Evolutionary conservation across 306 rosid species (phyloP).

Genomic region (Pyrus communis): DNA sequence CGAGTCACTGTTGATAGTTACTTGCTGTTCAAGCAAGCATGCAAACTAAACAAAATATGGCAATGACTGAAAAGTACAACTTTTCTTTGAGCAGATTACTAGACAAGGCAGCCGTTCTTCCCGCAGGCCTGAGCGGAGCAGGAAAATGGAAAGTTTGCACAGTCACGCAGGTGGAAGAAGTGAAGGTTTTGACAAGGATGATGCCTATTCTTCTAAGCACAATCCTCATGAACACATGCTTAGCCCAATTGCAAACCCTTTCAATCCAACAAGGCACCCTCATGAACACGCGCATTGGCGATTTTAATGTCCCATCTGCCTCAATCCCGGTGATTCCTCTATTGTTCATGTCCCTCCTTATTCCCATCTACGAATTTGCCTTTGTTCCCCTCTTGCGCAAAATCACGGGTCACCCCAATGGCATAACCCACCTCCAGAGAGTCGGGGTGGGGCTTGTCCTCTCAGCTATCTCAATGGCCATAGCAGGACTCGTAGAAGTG

Average conservation of each 20-base stretch:
- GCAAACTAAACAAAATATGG: background rate
- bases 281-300: slow-evolving; percentile 32
- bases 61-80: background rate
- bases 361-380: slow-evolving; percentile 38
- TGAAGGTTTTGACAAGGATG: slow-evolving; percentile 58
- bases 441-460: slow-evolving; percentile 51
- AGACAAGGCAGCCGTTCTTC: slow-evolving; percentile 47
- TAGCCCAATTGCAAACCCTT: slow-evolving; percentile 50
- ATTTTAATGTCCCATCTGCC: slow-evolving; percentile 27
- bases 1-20: background rate
- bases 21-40: background rate
- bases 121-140: slow-evolving; percentile 16
- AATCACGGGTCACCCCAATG: slow-evolving; percentile 39
- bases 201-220: slow-evolving; percentile 52
- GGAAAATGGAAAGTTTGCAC: slow-evolving; percentile 40
- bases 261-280: slow-evolving; percentile 41
- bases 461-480: slow-evolving; percentile 43
- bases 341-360: slow-evolving; percentile 46
- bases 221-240: slow-evolving; percentile 49
- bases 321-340: slow-evolving; percentile 53
- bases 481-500: slow-evolving; percentile 40
- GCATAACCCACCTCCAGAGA: slow-evolving; percentile 44
- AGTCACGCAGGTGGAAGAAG: slow-evolving; percentile 33
- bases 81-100: slow-evolving; percentile 24
- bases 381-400: slow-evolving; percentile 34